A percentile compares a stretch with the other conserved stretches of the same genome.
Conservation (phyloP, 257 asterid genomes). For the Paraleonurus japonicus region DNA sequence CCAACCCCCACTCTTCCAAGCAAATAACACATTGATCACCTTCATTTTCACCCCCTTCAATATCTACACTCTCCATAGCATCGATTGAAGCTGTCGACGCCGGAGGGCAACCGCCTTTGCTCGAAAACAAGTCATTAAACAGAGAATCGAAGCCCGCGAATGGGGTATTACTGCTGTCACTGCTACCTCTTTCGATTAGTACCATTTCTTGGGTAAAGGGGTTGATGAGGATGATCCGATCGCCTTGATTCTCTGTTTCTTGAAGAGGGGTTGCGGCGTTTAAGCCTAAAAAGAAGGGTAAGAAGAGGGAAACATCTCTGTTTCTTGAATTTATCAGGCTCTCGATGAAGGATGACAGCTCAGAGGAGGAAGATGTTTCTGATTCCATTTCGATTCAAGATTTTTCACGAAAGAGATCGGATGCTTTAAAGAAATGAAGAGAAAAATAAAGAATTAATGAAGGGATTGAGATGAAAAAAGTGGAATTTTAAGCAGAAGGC, state of each 20-base stretch:
- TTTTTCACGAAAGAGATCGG: background rate
- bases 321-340: constrained; percentile 40
- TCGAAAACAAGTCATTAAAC: constrained; percentile 35
- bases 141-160: constrained; percentile 34
- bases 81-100: constrained; percentile 75
- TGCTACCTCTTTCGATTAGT: constrained; percentile 35
- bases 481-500: constrained; percentile 22
- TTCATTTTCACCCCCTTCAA: constrained; percentile 25
- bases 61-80: constrained; percentile 44
- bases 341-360: constrained; percentile 31
- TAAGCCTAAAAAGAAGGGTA: constrained; percentile 46
- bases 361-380: constrained; percentile 31
- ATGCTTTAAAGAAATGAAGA: background rate
- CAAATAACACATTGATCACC: constrained; percentile 56
- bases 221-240: constrained; percentile 52
- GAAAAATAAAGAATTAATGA: background rate
- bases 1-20: constrained; percentile 64
- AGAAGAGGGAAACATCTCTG: constrained; percentile 43
- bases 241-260: constrained; percentile 26
- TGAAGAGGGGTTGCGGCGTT: constrained; percentile 28
- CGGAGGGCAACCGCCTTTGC: constrained; percentile 58
- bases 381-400: constrained; percentile 44
- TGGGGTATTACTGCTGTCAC: background rate
- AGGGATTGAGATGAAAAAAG: background rate
- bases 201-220: constrained; percentile 62